These are phyloP conservation scores for Candida easanensis DNA, from an alignment of 805 yeast species.

Conservation along the genomic window DNA sequence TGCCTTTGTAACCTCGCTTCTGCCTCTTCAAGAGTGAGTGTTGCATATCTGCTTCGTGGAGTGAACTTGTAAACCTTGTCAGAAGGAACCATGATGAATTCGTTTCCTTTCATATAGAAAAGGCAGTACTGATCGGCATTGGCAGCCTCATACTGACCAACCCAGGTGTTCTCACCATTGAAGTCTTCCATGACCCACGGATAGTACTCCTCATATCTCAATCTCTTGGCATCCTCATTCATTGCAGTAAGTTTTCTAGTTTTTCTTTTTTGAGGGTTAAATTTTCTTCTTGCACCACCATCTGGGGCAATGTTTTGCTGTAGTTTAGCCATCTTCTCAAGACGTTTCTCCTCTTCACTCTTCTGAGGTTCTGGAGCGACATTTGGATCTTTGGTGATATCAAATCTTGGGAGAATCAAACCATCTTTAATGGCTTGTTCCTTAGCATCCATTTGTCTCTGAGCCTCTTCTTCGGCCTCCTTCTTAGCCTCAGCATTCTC, in stretches of 20 bases:
- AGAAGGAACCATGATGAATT: slow-evolving; percentile 88
- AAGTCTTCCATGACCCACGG: slow-evolving; percentile 99
- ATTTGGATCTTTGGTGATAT: slow-evolving; percentile 21
- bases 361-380: slow-evolving; percentile 32
- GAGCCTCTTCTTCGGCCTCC: slow-evolving; percentile 30
- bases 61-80: slow-evolving; percentile 93
- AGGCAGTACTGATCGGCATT: slow-evolving; percentile 81
- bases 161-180: slow-evolving; percentile 92
- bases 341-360: slow-evolving; percentile 36
- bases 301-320: slow-evolving; percentile 84
- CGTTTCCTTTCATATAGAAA: slow-evolving; percentile 69
- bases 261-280: slow-evolving; percentile 64
- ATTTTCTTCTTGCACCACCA: slow-evolving; percentile 77
- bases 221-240: slow-evolving; percentile 77
- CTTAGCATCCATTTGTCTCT: slow-evolving; percentile 25
- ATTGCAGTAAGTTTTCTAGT: slow-evolving; percentile 80
- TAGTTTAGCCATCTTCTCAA: slow-evolving; percentile 33
- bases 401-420: slow-evolving; percentile 11
- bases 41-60: slow-evolving; percentile 89
- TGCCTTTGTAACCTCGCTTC: slow-evolving; percentile 89
- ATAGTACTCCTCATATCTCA: slow-evolving; percentile 92
- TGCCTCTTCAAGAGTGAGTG: slow-evolving; percentile 93
- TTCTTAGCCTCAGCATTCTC: slow-evolving; percentile 40
- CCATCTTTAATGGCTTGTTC: slow-evolving; percentile 21
- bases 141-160: slow-evolving; percentile 92